Base-by-base conservation (phyloP, 352 stramenopile species). In the Pythium apleroticum region DNA sequence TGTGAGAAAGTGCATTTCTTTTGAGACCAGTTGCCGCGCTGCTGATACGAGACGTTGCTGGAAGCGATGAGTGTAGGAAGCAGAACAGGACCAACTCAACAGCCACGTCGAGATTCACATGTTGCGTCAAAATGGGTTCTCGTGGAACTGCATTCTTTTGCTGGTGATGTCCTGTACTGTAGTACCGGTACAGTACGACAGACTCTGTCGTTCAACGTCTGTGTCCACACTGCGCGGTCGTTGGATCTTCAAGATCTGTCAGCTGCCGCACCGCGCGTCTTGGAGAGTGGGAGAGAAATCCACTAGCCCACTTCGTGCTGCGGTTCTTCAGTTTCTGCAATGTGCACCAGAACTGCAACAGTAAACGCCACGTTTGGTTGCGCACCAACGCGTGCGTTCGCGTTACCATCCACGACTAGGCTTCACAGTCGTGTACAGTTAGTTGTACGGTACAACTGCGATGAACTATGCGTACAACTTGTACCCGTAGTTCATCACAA, bases 221-320 rank as follows among this genome's bases (percentile, higher is more conserved):
- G 33, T 39, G 33, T 39, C 33, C 8, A 39, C 30, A 33, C 30
- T 4, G 30, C 15, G 33, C 33, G 33, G 15, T 0, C 50, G 12
- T 17, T n/a, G 10, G 28, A 59, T 30, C 17, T n/a, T 59, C 5
- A 3, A 27, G 30, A 46, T 41, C 30, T 27, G 28, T 59, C 52
- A 59, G 28, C 52, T 37, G 28, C 28, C 28, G 14, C 12, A 7
- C 7, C 8, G 17, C 46, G 14, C 28, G 14, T 39, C 28, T 20
- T 41, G 41, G 24, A 48, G 20, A 60, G 53, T 60, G 53, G 53
- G 33, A 60, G 27, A 60, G 53, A 60, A 60, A 60, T 60, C 53
- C 53, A 60, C 53, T 60, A 25, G 33, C 33, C 12, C 24, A 33
- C 53, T 49, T 60, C 37, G 35, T 10, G n/a, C 28, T 25, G 41